Base-by-base conservation (phyloP, 441 rosid genomes). In the Erodium chrysanthum region DNA sequence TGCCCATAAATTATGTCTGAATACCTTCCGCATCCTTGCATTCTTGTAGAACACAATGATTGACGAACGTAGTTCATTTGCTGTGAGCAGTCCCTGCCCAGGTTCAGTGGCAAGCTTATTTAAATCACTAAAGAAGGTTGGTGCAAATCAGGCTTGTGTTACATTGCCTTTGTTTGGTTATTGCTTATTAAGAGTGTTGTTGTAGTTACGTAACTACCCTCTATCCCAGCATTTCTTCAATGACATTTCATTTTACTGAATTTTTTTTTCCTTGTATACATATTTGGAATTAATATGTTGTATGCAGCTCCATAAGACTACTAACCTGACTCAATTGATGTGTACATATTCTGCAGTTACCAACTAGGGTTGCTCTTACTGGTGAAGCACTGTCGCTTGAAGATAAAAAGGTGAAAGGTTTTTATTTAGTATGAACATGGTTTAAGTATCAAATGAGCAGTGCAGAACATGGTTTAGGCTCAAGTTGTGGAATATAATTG, bases 11-110 rank as follows among this genome's bases (percentile, higher is more conserved):
- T 66, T 3, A 4, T 74, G 25, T 15, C 42, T 23, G 12, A 27
- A 52, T 40, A 37, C 18, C 23, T 62, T 22, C 7, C 42, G 7
- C 12, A 8, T 68, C 67, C 50, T 58, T 37, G 35, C 50, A 59
- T 69, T 71, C 17, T 4, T 77, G 78, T 77, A 93, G 98, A 93
- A 90, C 78, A 78, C 84, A 69, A 75, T 93, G 70, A 82, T 93
- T 56, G 98, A 93, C 79, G 96, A 89, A 68, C 89, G 96, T 61
- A 86, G 85, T 76, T 93, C 98, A 2, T 78, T 93, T 68, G 81
- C 97, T 46, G 76, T 91, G 65, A 48, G 91, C 22, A 78, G 83
- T 75, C 92, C 92, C 4, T 83, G 78, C 78, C 94, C 96, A n/a
- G 91, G 90, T 14, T 86, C 88, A 31, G 74, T 92, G 71, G 85